Evolutionary conservation across 106 monocot species (phyloP).

Genomic region (Dioscorea zingiberensis): DNA sequence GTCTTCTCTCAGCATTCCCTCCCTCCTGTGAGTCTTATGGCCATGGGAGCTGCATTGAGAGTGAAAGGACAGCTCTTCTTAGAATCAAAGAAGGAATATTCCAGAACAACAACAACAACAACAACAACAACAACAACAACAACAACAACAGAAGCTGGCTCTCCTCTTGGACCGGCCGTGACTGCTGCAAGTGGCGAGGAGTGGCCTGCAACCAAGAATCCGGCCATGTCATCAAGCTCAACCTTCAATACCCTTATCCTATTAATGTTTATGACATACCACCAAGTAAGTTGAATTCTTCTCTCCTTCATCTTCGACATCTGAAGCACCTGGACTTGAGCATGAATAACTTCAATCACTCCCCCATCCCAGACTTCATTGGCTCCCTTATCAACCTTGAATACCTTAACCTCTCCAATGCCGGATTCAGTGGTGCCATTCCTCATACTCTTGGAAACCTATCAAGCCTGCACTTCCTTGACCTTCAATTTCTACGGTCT

Average conservation of each 20-base stretch:
- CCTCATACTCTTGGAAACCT: slow-evolving; percentile 29
- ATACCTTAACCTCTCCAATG: slow-evolving; percentile 16
- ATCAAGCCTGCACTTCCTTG: not conserved
- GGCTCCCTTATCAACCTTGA: slow-evolving; percentile 7
- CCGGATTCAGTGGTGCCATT: slow-evolving; percentile 14
- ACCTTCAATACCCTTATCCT: too few species aligned
- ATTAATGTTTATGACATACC: not conserved
- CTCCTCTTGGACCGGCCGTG: slow-evolving; percentile 18
- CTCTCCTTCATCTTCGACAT: not conserved
- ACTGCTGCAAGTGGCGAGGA: slow-evolving; percentile 42
- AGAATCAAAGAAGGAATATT: slow-evolving; percentile 14
- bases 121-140: too few species aligned
- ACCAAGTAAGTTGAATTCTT: slow-evolving; percentile 8
- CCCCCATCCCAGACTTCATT: slow-evolving; percentile 13
- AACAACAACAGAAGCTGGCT: too few species aligned
- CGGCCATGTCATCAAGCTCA: slow-evolving; percentile 21
- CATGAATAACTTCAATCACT: not conserved
- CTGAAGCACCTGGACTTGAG: slow-evolving; percentile 9
- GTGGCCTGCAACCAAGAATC: slow-evolving; percentile 25
- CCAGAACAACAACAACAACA: slow-evolving; percentile 10
- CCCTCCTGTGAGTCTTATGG: too few species aligned
- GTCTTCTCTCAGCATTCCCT: too few species aligned
- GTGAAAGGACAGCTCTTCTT: slow-evolving; percentile 33
- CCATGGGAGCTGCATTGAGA: slow-evolving; percentile 1
- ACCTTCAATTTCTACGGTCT: not conserved